Percentiles rank a stretch among this genome's conserved stretches.
These are phyloP conservation scores for Tremellales sp. DNA, from an alignment of 1,284 basidiomycete species.

Conservation along the genomic window DNA sequence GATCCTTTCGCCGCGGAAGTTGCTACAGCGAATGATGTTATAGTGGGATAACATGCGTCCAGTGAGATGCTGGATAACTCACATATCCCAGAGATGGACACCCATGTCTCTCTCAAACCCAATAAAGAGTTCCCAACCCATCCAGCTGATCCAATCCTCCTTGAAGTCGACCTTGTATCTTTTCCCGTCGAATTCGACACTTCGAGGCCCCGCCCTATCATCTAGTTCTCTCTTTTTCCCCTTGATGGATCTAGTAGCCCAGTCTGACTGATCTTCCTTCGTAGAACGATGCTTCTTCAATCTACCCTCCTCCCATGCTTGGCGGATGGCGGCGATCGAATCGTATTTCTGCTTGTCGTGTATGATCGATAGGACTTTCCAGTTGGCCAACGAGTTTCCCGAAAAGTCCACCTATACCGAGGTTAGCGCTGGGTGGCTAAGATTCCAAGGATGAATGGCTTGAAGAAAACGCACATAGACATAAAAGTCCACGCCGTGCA, in stretches of 20 bases:
- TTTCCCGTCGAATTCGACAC: slow-evolving; percentile 58
- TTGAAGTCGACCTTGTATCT: slow-evolving; percentile 58
- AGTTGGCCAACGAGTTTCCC: slow-evolving; percentile 56
- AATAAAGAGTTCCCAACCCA: slow-evolving; percentile 50
- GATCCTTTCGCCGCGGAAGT: slow-evolving; percentile 59
- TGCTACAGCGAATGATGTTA: slow-evolving; percentile 10
- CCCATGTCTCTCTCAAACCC: slow-evolving; percentile 65
- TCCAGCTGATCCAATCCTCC: slow-evolving; percentile 60
- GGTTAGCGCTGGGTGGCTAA: neutral
- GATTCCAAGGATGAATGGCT: neutral
- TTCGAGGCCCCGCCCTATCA: slow-evolving; percentile 59
- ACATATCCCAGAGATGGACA: slow-evolving; percentile 61
- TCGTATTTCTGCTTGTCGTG: slow-evolving; percentile 60
- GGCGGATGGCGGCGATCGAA: slow-evolving; percentile 53
- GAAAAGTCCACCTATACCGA: slow-evolving; percentile 58
- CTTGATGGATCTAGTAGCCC: slow-evolving; percentile 44
- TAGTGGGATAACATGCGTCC: no score
- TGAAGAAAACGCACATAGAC: slow-evolving; percentile 10
- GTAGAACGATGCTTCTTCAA: slow-evolving; percentile 47
- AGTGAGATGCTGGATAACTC: slow-evolving; percentile 3
- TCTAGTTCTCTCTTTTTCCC: slow-evolving; percentile 55
- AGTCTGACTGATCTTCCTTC: slow-evolving; percentile 42
- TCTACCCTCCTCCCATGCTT: slow-evolving; percentile 57
- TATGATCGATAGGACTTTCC: slow-evolving; percentile 57
- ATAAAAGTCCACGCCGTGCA: slow-evolving; percentile 56